Base-by-base conservation (phyloP, 2,329 filamentous ascomycete genomes). In the Ophiostoma populinum region DNA sequence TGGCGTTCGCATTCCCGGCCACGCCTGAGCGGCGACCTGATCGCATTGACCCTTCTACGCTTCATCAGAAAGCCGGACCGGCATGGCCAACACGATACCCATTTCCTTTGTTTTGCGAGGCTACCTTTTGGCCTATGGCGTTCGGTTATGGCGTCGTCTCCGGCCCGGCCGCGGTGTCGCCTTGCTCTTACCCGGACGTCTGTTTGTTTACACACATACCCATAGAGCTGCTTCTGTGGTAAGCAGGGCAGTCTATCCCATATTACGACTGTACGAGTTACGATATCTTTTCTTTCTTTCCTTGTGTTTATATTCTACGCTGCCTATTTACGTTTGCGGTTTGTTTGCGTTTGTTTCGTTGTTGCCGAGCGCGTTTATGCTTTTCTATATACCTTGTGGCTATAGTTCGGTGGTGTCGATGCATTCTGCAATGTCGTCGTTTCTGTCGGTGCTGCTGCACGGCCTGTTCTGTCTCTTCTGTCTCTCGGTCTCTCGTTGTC, bases 251-350 rank as follows among this genome's bases (percentile, higher is more conserved):
- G 32, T 27, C 24, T 26, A 20, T 20, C 12, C n/a, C 31, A 11
- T 28, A 27, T 38, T 34, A 43, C 13, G 41, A 43, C 32, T 33
- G 36, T 32, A 43, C 28, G 41, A 43, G 41, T 38, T 33, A 41
- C 35, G 41, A 43, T 39, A 36, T 25, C 35, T 38, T 34, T 38
- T 24, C 24, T 29, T 38, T 27, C 33, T 17, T 40, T 38, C 29
- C 29, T 35, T 40, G 17, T 32, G 19, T 37, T 30, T 28, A 27
- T 24, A 28, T 32, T 12, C 12, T n/a, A 15, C 26, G 15, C 17
- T 34, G 7, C 3, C 28, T 33, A 11, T 27, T 16, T 18, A 13
- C 8, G n/a, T 27, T 12, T 37, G 21, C 24, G 16, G n/a, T 17
- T 8, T 13, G 7, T 21, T 31, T 17, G 20, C 18, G 19, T 27